Evolutionary conservation across 768 basidiomycete genomes (phyloP), one percentile per base, ranked within the genome.

Genomic region (Pleurotus pulmonarius): DNA sequence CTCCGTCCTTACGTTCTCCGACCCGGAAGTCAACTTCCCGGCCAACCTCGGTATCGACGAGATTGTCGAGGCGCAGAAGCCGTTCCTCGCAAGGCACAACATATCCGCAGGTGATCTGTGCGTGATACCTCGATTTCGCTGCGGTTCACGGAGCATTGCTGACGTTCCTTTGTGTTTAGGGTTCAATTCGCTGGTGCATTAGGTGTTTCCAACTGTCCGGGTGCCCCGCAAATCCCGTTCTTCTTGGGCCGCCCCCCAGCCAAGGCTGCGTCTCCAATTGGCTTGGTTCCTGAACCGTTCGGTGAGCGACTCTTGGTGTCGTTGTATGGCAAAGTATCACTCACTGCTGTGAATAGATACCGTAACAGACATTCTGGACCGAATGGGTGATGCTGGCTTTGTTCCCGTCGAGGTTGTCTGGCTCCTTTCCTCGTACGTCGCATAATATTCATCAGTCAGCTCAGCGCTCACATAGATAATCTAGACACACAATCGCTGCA

Each of bases 121-220:
- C 49, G 73, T 65, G 4, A 48, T 43, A 1, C 41, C 7, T 43
- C 12, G 41, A 7, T 18, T n/a, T n/a, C 39, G 16, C 29, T 22
- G 13, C 9, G 7, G 16, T 11, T n/a, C 11, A n/a, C 2, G 9
- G 2, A 24, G 5, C n/a, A 2, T 53, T 48, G 18, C 26, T 29
- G 26, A 29, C 26, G 5, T 29, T 6, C 6, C 26, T 6, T 29
- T 29, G 26, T 49, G 12, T n/a, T n/a, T 52, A 75, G 73, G 61
- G 74, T 81, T 45, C 74, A 78, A 57, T 75, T 80, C 57, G 77
- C 78, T 15, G 75, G 67, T 7, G 76, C 78, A 1, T 71, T 77
- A 29, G 74, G 72, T 46, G 64, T 74, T 11, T 63, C 65, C 39
- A 78, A 76, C 54, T 79, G 78, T 56, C 69, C 71, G 1, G 77